These are phyloP conservation scores for Elsinoe ampelina DNA, from an alignment of 2,329 filamentous ascomycete species.

Conservation along the genomic window DNA sequence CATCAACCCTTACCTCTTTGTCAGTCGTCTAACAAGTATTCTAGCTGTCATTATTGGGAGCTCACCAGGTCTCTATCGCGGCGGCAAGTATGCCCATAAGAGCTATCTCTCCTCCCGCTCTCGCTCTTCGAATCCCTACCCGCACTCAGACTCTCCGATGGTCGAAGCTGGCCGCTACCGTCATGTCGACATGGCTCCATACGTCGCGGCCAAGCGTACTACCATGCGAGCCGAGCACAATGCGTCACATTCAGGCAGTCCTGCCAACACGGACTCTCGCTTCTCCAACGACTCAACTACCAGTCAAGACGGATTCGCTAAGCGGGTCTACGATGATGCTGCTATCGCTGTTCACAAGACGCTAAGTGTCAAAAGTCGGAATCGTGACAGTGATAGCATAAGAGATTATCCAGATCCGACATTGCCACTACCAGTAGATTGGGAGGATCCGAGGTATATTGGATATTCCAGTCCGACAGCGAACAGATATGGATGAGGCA, in stretches of 20 bases:
- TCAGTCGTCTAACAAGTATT: neutral
- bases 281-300: neutral
- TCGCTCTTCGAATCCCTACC: neutral
- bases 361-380: neutral
- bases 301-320: neutral
- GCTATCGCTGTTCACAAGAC: constrained; percentile 2
- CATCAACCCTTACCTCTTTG: neutral
- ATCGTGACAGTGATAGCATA: constrained; percentile 1
- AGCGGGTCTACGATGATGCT: neutral
- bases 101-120: neutral
- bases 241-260: neutral
- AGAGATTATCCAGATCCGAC: neutral
- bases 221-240: constrained; percentile 4
- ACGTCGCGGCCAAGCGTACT: neutral
- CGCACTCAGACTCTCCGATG: neutral
- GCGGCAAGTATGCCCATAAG: constrained; percentile 4
- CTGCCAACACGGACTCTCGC: neutral
- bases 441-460: constrained; percentile 3
- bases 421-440: neutral
- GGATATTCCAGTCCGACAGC: neutral
- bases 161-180: neutral
- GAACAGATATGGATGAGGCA: neutral
- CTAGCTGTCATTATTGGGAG: constrained; percentile 8
- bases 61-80: constrained; percentile 3
- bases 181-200: constrained; percentile 1